Percentiles rank a stretch among this genome's conserved stretches.
These are phyloP conservation scores for Capsella bursapastoris DNA, from an alignment of 345 rosid species.

Conservation along the genomic window DNA sequence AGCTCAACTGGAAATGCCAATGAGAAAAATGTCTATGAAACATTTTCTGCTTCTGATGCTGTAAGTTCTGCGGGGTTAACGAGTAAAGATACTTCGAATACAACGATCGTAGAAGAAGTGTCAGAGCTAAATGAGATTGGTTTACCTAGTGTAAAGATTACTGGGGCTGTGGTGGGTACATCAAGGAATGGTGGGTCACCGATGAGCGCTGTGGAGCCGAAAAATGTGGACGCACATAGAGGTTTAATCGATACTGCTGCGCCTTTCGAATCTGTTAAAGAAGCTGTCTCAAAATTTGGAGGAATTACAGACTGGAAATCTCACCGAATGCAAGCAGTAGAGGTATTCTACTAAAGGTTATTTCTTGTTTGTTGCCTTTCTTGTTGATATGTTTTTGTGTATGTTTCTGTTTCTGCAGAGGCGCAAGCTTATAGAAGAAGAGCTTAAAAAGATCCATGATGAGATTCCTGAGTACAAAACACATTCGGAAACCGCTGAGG, in stretches of 20 bases:
- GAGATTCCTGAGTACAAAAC: slow-evolving; percentile 72
- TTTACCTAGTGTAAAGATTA: slow-evolving; percentile 46
- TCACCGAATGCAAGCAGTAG: slow-evolving; percentile 72
- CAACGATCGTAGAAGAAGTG: slow-evolving; percentile 22
- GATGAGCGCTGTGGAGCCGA: slow-evolving; percentile 29
- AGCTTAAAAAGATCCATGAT: slow-evolving; percentile 68
- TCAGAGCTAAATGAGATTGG: slow-evolving; percentile 40
- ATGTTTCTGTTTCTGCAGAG: slow-evolving; percentile 46
- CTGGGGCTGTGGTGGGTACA: slow-evolving; percentile 32
- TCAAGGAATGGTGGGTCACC: slow-evolving; percentile 38
- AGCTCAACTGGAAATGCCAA: slow-evolving; percentile 3
- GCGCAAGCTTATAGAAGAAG: slow-evolving; percentile 75
- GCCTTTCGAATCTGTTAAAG: slow-evolving; percentile 95
- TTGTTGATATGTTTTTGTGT: background rate
- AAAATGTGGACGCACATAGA: slow-evolving; percentile 44
- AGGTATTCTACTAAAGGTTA: slow-evolving; percentile 52
- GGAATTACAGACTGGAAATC: slow-evolving; percentile 98
- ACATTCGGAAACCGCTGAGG: slow-evolving; percentile 67
- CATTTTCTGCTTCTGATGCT: background rate
- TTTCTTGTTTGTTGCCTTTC: background rate
- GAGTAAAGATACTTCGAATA: slow-evolving; percentile 24
- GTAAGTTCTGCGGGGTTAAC: background rate
- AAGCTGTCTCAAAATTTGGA: slow-evolving; percentile 90
- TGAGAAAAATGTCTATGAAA: too few species aligned
- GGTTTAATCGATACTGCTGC: slow-evolving; percentile 82